Conservation (phyloP, 2,329 filamentous ascomycete species). For the Thielaviopsis ethacetica region DNA sequence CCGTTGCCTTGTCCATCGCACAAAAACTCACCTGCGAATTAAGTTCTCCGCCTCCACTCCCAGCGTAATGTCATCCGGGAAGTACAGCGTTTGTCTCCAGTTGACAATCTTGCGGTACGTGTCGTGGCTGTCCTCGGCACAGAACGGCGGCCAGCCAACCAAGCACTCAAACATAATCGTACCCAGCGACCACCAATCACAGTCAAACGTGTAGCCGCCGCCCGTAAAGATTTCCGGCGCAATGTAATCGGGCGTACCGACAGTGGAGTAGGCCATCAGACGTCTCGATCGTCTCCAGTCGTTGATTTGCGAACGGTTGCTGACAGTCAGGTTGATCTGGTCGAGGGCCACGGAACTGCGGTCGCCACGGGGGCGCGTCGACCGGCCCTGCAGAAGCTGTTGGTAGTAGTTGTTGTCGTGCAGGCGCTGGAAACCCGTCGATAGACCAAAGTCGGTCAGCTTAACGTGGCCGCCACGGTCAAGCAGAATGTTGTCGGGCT, state of each 20-base stretch:
- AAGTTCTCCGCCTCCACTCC: conserved; percentile 80
- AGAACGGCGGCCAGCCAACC: conserved; percentile 72
- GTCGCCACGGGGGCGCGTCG: conserved; percentile 42
- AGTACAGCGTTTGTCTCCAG: conserved; percentile 90
- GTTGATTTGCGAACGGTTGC: conserved; percentile 87
- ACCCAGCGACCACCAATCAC: conserved; percentile 72
- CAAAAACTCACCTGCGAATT: conserved; percentile 58
- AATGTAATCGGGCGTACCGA: conserved; percentile 88
- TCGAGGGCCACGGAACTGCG: conserved; percentile 89
- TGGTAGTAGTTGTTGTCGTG: conserved; percentile 68
- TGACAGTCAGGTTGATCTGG: conserved; percentile 95
- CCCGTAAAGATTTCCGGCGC: conserved; percentile 58
- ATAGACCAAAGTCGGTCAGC: conserved; percentile 66
- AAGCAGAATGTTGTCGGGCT: conserved; percentile 66
- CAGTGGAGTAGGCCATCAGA: conserved; percentile 82
- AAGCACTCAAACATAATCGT: conserved; percentile 79
- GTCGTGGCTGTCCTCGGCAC: conserved; percentile 90
- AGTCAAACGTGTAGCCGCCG: conserved; percentile 60
- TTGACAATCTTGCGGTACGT: conserved; percentile 99
- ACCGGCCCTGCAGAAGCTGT: conserved; percentile 43
- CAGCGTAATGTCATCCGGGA: conserved; percentile 85
- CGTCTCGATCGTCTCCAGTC: conserved; percentile 67
- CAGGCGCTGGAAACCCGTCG: conserved; percentile 62
- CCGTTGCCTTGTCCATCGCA: neutral
- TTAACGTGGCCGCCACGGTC: conserved; percentile 67